A percentile compares a stretch with the other conserved stretches of the same genome.
These are phyloP conservation scores for Aspergillus luchuensis DNA, from an alignment of 2,329 filamentous ascomycete genomes.

Conservation along the genomic window DNA sequence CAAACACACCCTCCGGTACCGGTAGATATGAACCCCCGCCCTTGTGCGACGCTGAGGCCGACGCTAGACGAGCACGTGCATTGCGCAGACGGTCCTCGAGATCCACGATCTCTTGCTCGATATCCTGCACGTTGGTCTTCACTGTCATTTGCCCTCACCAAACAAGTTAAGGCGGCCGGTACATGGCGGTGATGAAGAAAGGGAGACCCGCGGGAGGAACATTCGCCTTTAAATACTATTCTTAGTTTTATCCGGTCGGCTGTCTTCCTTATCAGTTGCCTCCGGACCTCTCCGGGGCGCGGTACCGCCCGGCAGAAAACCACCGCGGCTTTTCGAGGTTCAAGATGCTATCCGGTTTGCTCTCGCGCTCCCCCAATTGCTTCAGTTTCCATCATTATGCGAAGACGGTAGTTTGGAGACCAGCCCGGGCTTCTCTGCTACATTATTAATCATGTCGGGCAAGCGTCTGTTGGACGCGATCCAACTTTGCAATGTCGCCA, in stretches of 20 bases:
- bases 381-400: conserved; percentile 24
- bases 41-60: conserved; percentile 14
- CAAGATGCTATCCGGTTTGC: neutral
- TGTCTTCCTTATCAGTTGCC: conserved; percentile 1
- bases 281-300: conserved; percentile 15
- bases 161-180: neutral
- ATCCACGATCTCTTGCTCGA: conserved; percentile 46
- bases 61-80: conserved; percentile 47
- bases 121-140: conserved; percentile 20
- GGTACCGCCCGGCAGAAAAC: conserved; percentile 19
- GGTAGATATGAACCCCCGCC: conserved; percentile 9
- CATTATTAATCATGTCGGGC: conserved; percentile 50
- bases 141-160: conserved; percentile 24
- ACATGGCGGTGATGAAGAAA: conserved; percentile 9
- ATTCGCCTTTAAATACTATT: neutral
- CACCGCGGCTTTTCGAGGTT: neutral
- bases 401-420: conserved; percentile 14
- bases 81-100: conserved; percentile 52
- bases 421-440: neutral
- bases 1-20: conserved; percentile 1
- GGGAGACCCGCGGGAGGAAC: conserved; percentile 2
- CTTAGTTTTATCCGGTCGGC: neutral
- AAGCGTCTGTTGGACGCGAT: conserved; percentile 71
- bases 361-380: neutral
- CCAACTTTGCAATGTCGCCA: conserved; percentile 69